These are phyloP conservation scores for Passiflora organensis DNA, from an alignment of 345 rosid species.

Conservation along the genomic window DNA sequence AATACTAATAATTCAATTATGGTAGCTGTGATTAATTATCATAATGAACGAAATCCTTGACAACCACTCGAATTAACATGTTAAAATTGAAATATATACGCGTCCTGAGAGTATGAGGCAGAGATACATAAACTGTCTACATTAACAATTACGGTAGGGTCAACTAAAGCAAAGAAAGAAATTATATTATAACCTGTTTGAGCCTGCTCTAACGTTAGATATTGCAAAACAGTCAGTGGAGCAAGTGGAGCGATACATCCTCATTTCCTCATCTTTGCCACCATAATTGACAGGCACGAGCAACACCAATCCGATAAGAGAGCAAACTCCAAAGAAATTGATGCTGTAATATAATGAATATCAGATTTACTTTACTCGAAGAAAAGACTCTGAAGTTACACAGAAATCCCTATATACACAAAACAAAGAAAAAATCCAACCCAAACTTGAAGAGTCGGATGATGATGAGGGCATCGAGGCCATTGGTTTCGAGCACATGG, in stretches of 20 bases:
- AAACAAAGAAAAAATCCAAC: constrained; percentile 21
- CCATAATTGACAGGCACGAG: constrained; percentile 74
- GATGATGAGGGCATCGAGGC: constrained; percentile 75
- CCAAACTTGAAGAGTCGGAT: constrained; percentile 89
- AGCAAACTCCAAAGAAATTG: constrained; percentile 64
- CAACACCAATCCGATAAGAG: constrained; percentile 53
- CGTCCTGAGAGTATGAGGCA: no score
- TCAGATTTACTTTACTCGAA: not conserved
- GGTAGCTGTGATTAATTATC: no score
- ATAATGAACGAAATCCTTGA: no score
- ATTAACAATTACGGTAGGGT: no score
- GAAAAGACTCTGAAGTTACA: no score
- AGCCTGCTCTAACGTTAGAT: constrained; percentile 60
- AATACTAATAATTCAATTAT: no score
- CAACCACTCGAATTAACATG: no score
- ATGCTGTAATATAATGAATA: constrained; percentile 35
- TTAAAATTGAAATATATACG: no score
- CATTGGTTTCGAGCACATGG: constrained; percentile 50
- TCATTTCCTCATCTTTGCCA: constrained; percentile 40
- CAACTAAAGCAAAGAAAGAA: no score
- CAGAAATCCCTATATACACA: not conserved
- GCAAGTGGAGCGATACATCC: constrained; percentile 7
- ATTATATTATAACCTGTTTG: constrained; percentile 54
- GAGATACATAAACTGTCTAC: no score
- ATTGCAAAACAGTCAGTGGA: constrained; percentile 71